A percentile compares a stretch with the other conserved stretches of the same genome.
These are phyloP conservation scores for Metarhizium brunneum DNA, from an alignment of 2,329 filamentous ascomycete genomes.

Conservation along the genomic window DNA sequence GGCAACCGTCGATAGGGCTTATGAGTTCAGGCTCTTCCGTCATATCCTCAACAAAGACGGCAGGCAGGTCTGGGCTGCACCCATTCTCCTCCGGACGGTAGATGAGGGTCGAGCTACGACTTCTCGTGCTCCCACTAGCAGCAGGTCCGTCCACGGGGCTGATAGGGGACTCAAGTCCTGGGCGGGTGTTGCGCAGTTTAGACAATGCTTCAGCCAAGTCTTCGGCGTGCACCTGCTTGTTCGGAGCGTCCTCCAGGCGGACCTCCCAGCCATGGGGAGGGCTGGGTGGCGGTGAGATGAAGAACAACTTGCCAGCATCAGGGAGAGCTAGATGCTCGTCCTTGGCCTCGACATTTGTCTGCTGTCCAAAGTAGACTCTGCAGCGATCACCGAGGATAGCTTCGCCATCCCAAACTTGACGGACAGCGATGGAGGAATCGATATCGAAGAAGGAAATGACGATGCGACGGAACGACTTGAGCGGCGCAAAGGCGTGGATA, in stretches of 20 bases:
- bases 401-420: constrained; percentile 66
- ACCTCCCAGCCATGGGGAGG: constrained; percentile 63
- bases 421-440: constrained; percentile 61
- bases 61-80: constrained; percentile 47
- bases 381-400: constrained; percentile 60
- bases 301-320: constrained; percentile 62
- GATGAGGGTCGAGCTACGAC: constrained; percentile 56
- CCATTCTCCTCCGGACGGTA: constrained; percentile 52
- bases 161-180: constrained; percentile 16
- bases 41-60: constrained; percentile 59
- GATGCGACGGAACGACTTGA: constrained; percentile 76
- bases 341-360: constrained; percentile 44
- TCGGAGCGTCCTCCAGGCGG: constrained; percentile 58
- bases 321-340: constrained; percentile 56
- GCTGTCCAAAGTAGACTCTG: constrained; percentile 59
- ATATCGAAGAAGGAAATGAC: constrained; percentile 67
- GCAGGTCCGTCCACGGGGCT: constrained; percentile 20
- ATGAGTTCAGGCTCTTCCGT: constrained; percentile 43
- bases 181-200: constrained; percentile 38
- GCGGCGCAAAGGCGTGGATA: constrained; percentile 68
- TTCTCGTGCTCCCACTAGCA: constrained; percentile 29
- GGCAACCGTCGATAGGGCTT: constrained; percentile 31
- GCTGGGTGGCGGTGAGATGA: constrained; percentile 60
- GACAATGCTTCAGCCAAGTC: constrained; percentile 59
- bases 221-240: constrained; percentile 60